A percentile compares a stretch with the other conserved stretches of the same genome.
Conservation (phyloP, 2,329 filamentous ascomycete species). For the Penicillium sp. region DNA sequence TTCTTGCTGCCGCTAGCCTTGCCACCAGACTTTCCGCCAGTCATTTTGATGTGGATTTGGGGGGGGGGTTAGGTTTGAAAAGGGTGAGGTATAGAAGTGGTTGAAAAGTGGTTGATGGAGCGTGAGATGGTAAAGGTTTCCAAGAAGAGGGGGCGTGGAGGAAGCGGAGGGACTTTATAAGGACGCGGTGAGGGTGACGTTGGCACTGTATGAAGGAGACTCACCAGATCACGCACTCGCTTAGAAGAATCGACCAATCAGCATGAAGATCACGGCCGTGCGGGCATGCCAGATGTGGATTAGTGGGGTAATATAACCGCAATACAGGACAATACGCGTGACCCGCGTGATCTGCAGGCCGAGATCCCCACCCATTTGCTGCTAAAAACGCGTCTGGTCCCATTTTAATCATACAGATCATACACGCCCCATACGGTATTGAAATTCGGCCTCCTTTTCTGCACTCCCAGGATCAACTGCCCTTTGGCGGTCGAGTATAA, state of each 20-base stretch:
- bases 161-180: constrained; percentile 45
- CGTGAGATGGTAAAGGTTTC: constrained; percentile 26
- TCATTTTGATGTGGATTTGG: constrained; percentile 75
- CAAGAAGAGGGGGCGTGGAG: constrained; percentile 33
- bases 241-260: constrained; percentile 46
- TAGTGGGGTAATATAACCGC: constrained; percentile 26
- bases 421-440: constrained; percentile 44
- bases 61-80: constrained; percentile 28
- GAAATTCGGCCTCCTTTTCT: constrained; percentile 47
- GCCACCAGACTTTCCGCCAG: constrained; percentile 99
- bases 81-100: constrained; percentile 5
- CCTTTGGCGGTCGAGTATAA: constrained; percentile 47
- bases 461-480: constrained; percentile 46
- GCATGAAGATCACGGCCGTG: constrained; percentile 30
- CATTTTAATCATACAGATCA: constrained; percentile 49
- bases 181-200: constrained; percentile 45
- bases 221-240: constrained; percentile 50
- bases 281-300: constrained; percentile 27
- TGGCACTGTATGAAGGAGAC: constrained; percentile 36
- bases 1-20: constrained; percentile 99
- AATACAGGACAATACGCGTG: constrained; percentile 22
- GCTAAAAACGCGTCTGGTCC: constrained; percentile 23
- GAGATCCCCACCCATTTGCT: neutral
- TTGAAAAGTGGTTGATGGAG: constrained; percentile 13
- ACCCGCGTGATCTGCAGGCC: constrained; percentile 20